Conservation (phyloP, 192 early-diverging fungal species). For the Chytriomyces hyalinus region DNA sequence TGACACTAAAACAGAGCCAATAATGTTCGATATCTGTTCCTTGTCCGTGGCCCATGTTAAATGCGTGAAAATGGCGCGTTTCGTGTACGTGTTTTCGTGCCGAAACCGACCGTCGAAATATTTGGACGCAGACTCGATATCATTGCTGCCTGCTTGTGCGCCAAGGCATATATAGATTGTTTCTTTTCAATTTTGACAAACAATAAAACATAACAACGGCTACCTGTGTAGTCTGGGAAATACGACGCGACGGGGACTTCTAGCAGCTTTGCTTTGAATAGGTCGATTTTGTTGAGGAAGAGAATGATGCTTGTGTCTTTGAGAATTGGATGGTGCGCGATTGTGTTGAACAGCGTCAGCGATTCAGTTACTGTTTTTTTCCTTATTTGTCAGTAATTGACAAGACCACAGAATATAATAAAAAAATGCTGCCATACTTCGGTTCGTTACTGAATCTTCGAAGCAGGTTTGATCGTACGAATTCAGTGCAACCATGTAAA, state of each 20-base stretch:
- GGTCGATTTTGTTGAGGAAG: constrained; percentile 97
- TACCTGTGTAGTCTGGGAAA: constrained; percentile 80
- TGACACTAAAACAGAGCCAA: constrained; percentile 29
- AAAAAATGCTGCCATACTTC: constrained; percentile 28
- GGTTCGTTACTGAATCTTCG: constrained; percentile 58
- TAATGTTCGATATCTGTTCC: constrained; percentile 54
- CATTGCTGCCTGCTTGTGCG: too few relatives aligned
- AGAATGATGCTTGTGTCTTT: constrained; percentile 93
- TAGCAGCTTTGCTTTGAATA: constrained; percentile 87
- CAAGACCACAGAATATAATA: background rate
- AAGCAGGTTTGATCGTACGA: constrained; percentile 63
- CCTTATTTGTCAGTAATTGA: background rate
- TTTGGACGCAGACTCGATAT: too few relatives aligned
- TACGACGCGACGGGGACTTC: constrained; percentile 66
- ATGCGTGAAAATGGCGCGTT: too few relatives aligned
- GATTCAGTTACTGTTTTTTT: constrained; percentile 93
- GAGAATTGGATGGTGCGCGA: constrained; percentile 95
- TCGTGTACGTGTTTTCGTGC: too few relatives aligned
- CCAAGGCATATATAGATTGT: background rate
- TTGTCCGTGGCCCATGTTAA: constrained; percentile 64
- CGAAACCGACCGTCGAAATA: too few relatives aligned
- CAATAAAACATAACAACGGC: too few relatives aligned
- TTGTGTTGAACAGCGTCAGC: constrained; percentile 93
- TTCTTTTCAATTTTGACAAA: too few relatives aligned
- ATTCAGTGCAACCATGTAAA: constrained; percentile 63